These are phyloP conservation scores for Lignosus rhinocerotis DNA, from an alignment of 1,284 basidiomycete genomes.

Conservation along the genomic window DNA sequence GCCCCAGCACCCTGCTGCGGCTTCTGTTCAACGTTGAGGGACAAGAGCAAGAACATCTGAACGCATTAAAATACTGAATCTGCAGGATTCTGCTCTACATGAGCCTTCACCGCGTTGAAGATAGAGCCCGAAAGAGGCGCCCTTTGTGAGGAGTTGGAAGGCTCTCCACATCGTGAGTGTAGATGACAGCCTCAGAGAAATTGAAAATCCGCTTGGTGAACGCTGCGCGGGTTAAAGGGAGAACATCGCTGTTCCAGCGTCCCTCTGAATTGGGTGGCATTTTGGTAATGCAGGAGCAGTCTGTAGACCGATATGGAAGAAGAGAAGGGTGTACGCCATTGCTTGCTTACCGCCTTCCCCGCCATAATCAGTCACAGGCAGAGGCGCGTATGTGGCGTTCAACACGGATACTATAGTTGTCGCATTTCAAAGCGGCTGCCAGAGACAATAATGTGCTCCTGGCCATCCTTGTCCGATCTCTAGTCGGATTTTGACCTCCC, in stretches of 20 bases:
- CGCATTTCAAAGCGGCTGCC: too few species aligned
- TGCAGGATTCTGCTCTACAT: conserved; percentile 24
- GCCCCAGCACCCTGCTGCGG: conserved; percentile 10
- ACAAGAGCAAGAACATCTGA: background rate
- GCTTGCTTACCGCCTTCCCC: background rate
- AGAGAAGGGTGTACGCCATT: conserved; percentile 23
- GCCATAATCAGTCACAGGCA: background rate
- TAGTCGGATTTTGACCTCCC: too few species aligned
- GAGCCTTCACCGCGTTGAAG: conserved; percentile 4
- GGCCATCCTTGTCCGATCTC: too few species aligned
- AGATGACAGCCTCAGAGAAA: background rate
- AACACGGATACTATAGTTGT: too few species aligned
- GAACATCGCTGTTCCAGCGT: background rate
- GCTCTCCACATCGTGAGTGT: background rate
- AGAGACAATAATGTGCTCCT: too few species aligned
- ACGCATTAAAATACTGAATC: conserved; percentile 16
- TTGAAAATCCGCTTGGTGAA: background rate
- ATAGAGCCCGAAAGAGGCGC: background rate
- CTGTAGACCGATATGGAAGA: background rate
- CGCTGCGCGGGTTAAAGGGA: background rate
- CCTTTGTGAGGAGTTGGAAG: background rate
- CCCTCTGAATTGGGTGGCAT: conserved; percentile 4
- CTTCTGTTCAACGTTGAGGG: conserved; percentile 21
- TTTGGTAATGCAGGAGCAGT: background rate
- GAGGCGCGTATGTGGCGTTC: too few species aligned